These are phyloP conservation scores for Hanseniaspora gamundiae DNA, from an alignment of 1,139 yeast genomes.

Conservation along the genomic window DNA sequence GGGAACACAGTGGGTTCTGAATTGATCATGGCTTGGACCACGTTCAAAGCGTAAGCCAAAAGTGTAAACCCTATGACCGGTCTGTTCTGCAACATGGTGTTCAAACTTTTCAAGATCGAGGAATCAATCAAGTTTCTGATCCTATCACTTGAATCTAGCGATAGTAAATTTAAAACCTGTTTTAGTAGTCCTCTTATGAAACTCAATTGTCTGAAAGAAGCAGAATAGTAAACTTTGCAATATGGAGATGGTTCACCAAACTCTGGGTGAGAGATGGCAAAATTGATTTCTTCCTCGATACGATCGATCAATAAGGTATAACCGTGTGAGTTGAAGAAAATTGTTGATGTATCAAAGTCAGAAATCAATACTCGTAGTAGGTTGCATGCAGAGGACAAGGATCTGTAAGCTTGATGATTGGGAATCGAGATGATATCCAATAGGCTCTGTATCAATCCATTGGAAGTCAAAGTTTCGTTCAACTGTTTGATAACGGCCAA, in stretches of 20 bases:
- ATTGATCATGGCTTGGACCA: conserved; percentile 64
- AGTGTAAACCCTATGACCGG: conserved; percentile 56
- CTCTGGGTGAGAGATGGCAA: conserved; percentile 45
- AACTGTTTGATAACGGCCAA: conserved; percentile 43
- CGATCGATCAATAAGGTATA: conserved; percentile 48
- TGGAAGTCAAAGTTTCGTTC: conserved; percentile 39
- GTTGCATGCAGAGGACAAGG: conserved; percentile 56
- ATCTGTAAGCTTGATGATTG: conserved; percentile 37
- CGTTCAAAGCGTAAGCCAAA: conserved; percentile 52
- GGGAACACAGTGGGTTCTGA: conserved; percentile 87
- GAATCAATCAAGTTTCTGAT: conserved; percentile 81
- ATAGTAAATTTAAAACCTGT: conserved; percentile 52
- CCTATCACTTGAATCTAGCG: conserved; percentile 70
- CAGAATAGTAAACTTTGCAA: conserved; percentile 38
- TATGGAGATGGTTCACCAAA: conserved; percentile 43
- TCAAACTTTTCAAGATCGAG: conserved; percentile 51
- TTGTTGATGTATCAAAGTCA: conserved; percentile 36
- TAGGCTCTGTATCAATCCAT: conserved; percentile 62
- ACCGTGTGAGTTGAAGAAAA: conserved; percentile 59
- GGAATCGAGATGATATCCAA: conserved; percentile 47
- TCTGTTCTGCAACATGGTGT: conserved; percentile 46
- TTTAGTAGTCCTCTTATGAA: conserved; percentile 43
- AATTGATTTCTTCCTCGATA: conserved; percentile 54
- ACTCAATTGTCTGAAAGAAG: conserved; percentile 56
- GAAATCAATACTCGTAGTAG: conserved; percentile 43